Base-by-base conservation (phyloP, 140 eudicot species). In the Cichorium intybus region DNA sequence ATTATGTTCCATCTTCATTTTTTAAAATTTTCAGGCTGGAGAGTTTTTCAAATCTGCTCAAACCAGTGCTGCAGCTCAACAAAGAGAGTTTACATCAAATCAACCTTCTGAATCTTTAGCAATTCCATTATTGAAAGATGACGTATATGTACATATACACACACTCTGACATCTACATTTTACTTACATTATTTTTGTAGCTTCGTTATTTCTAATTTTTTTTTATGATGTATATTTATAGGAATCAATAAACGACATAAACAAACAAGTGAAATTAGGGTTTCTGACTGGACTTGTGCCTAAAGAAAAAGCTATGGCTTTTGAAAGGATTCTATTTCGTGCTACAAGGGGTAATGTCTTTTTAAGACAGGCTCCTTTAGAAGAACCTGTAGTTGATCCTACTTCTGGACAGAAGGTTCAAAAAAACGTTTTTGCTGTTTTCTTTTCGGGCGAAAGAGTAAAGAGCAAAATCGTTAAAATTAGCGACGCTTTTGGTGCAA, bases 401-500 rank as follows among this genome's bases (percentile, higher is more conserved):
- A 83, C 72, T 55, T 84, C 95, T 1, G 91, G 91, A 64, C 91
- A 87, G 53, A 87, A 85, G 89, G 93, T 85, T 62, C 89, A 88
- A 53, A 88, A 88, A 65, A 82, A 84, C 71, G 93, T 84, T 10
- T 85, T 88, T 56, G 82, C 56, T 0, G 87, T 82, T 59, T 84
- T 88, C 84, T 85, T 70, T 74, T 88, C 89, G 62, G 94, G 96
- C 33, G 96, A 88, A 61, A 80, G 80, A 56, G 84, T 84, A 49
- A 88, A 85, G 72, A 80, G 50, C 74, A 88, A 88, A 71, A 80
- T 85, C 51, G 75, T 84, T 34, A 88, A 85, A 73, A 88, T 88
- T 59, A 82, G 89, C 75, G 96, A 88, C 56, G 96, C 94, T 56
- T 82, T 88, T 75, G 96, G 94, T 64, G 94, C 87, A 68, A 88